Base-by-base conservation (phyloP, 768 basidiomycete species). In the Goffeauzyma gilvescens region DNA sequence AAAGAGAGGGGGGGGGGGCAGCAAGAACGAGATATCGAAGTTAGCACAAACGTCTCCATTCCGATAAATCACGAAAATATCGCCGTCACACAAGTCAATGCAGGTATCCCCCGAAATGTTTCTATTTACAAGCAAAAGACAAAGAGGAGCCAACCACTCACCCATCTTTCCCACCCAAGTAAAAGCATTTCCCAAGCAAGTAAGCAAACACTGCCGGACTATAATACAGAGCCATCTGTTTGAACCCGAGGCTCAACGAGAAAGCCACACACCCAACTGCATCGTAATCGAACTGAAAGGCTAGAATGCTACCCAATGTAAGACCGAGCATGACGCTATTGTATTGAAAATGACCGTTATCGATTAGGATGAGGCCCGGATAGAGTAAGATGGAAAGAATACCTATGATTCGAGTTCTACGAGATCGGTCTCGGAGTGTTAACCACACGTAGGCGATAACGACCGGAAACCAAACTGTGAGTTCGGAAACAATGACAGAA, bases 151-250 rank as follows among this genome's bases (percentile, higher is more conserved):
- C 24, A 15, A 41, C n/a, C 46, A 75, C 49, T 50, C 59, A 85
- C 86, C 86, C 86, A 35, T 70, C 57, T 6, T 54, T 51, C 21
- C 69, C 66, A n/a, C 85, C 84, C 6, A 89, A 68, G 60, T 75
- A 81, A 2, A 90, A 46, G 54, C 90, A 93, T 65, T 85, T 93
- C 4, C 82, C 86, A 2, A 90, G 64, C 5, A 93, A 67, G 62
- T 89, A 95, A 0, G 79, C 74, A 27, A 85, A 87, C n/a, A 95
- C 73, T 0, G 80, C 86, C 2, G 87, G 85, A 0, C 83, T 79
- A 58, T 87, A 96, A 58, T 93, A 90, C 21, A 93, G 67, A 2
- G 83, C 79, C 87, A 95, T 93, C 58, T 95, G 89, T 63, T 93
- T 93, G 70, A 90, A 89, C 3, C 79, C 73, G 15, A 96, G 71